Percentiles rank a stretch among this genome's conserved stretches.
phyloP scores from a whole-genome alignment of 2,329 filamentous ascomycete species.

The Incumbomyces delicatus region DNA sequence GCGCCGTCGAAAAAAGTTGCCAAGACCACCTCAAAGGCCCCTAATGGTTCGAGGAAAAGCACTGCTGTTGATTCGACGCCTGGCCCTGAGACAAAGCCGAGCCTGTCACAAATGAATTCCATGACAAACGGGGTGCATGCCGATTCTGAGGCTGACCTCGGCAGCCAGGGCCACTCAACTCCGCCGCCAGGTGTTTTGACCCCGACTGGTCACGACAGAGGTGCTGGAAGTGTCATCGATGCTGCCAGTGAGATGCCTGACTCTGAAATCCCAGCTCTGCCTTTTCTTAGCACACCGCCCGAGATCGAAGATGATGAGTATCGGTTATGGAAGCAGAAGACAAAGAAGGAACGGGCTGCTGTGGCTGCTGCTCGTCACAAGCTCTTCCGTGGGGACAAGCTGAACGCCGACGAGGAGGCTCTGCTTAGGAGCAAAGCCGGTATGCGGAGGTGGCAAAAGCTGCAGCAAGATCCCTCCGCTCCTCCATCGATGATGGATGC shows the following conservation, averaged over 20 bases:
- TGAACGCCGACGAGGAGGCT: slow-evolving; percentile 82
- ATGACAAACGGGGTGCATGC: slow-evolving; percentile 43
- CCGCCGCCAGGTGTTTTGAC: slow-evolving; percentile 71
- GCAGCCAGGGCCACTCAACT: slow-evolving; percentile 71
- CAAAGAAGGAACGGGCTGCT: slow-evolving; percentile 84
- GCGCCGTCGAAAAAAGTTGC: slow-evolving; percentile 65
- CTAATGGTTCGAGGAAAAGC: slow-evolving; percentile 44
- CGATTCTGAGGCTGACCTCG: slow-evolving; percentile 64
- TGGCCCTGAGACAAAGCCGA: slow-evolving; percentile 62
- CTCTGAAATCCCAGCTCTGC: slow-evolving; percentile 70
- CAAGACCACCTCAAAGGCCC: slow-evolving; percentile 61
- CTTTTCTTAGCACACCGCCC: slow-evolving; percentile 51
- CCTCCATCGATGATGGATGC: slow-evolving; percentile 32
- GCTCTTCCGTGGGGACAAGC: slow-evolving; percentile 72
- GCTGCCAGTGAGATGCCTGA: slow-evolving; percentile 65
- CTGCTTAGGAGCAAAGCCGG: slow-evolving; percentile 73
- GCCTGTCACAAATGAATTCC: slow-evolving; percentile 44
- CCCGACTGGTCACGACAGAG: slow-evolving; percentile 57
- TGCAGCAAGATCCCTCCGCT: slow-evolving; percentile 53
- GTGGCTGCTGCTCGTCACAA: slow-evolving; percentile 77
- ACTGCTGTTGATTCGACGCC: slow-evolving; percentile 65
- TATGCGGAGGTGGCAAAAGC: slow-evolving; percentile 79
- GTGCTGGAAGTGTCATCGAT: slow-evolving; percentile 45
- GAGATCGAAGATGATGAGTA: slow-evolving; percentile 85
- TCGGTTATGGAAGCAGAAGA: slow-evolving; percentile 97